Base-by-base conservation (phyloP, 495 filamentous ascomycete genomes). In the Tuber indicum region DNA sequence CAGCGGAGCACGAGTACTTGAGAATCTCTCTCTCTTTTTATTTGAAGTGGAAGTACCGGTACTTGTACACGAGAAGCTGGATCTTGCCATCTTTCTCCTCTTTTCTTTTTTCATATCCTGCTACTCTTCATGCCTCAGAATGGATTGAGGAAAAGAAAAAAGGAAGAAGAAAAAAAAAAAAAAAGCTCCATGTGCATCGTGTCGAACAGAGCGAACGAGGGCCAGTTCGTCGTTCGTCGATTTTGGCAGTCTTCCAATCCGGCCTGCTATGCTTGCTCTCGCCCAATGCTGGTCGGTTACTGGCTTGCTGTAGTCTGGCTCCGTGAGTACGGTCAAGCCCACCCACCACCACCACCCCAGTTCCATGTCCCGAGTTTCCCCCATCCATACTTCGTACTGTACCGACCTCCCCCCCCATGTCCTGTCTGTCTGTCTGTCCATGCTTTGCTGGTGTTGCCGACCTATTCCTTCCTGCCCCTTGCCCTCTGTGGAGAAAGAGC, bases 161-260 rank as follows among this genome's bases (percentile, higher is more conserved):
- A 58, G 41, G 72, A 72, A 36, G 69, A 78, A 71, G 72, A 36
- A 74, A 71, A 74, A 47, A 42, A 69, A 52, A 70, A 72, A 70
- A 71, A 47, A 76, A 79, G 77, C 74, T 74, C 80, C 77, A 77
- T 80, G 76, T 74, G 78, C 75, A 73, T 66, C 16, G 14, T 66
- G 58, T 66, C 3, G 58, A 66, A 17, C 58, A 66, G 26, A 36
- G n/a, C 10, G 26, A 72, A 74, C 77, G 72, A 79, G 77, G 73
- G 76, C 58, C 58, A 75, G 76, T 74, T 80, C 46, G 78, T 76
- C 78, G 78, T 77, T 80, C 74, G 71, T 80, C 52, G 74, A 76
- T 72, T 80, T 74, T 76, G 52, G 47, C 70, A 71, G 75, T 71
- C 77, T 80, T 80, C 76, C 74, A 80, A 80, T 80, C 78, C 78